A percentile compares a stretch with the other conserved stretches of the same genome.
Conservation (phyloP, 441 rosid genomes). For the Gossypium lobatum region DNA sequence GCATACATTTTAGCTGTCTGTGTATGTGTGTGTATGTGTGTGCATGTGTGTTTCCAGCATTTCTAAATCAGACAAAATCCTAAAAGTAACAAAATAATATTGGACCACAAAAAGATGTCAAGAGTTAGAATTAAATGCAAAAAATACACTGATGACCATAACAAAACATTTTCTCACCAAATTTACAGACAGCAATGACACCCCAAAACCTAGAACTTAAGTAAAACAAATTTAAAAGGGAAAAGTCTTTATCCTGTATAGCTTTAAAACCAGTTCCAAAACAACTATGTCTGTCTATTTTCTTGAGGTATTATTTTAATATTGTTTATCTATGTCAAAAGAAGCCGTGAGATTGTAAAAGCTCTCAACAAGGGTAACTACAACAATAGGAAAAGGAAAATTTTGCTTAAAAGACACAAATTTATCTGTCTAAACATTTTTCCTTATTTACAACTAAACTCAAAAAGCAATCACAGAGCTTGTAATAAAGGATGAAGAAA, state of each 20-base stretch:
- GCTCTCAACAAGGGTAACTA: background rate
- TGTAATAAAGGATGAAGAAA: background rate
- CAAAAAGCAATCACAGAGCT: background rate
- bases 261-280: background rate
- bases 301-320: background rate
- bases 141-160: background rate
- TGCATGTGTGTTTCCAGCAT: background rate
- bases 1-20: too few species aligned
- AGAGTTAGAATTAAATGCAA: background rate
- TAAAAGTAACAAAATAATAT: background rate
- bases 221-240: conserved; percentile 1
- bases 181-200: background rate
- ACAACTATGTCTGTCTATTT: background rate
- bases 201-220: background rate
- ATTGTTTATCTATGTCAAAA: background rate
- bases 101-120: background rate
- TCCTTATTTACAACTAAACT: background rate
- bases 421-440: background rate
- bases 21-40: too few species aligned
- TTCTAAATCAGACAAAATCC: background rate
- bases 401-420: background rate
- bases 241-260: background rate
- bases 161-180: background rate
- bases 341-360: background rate
- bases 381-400: background rate